Conservation (phyloP, 805 yeast genomes). For the Priceomyces fermenticarens region DNA sequence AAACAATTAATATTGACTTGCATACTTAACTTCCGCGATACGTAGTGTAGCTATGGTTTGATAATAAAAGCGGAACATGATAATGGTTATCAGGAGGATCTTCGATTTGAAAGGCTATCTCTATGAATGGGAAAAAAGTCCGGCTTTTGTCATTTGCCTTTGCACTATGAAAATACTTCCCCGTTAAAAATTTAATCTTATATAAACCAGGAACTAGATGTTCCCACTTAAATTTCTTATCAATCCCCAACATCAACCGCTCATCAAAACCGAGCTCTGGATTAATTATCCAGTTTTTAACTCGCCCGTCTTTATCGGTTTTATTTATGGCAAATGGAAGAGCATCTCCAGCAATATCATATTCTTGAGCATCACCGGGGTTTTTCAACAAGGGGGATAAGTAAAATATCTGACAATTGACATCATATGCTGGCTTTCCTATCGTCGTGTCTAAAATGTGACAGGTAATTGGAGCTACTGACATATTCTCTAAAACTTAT, state of each 20-base stretch:
- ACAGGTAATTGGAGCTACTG: conserved; percentile 70
- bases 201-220: conserved; percentile 60
- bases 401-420: conserved; percentile 60
- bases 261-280: conserved; percentile 22
- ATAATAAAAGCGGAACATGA: conserved; percentile 81
- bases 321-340: conserved; percentile 61
- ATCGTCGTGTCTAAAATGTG: conserved; percentile 82
- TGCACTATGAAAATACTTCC: conserved; percentile 51
- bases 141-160: conserved; percentile 24
- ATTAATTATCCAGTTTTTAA: conserved; percentile 60
- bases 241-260: conserved; percentile 27
- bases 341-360: conserved; percentile 17
- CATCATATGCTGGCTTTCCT: conserved; percentile 80
- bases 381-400: conserved; percentile 22
- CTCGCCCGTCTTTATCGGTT: conserved; percentile 82
- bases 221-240: conserved; percentile 35
- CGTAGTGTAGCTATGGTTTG: conserved; percentile 86
- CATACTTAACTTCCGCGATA: conserved; percentile 69
- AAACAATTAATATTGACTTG: background rate
- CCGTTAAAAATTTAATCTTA: conserved; percentile 74
- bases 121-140: conserved; percentile 87
- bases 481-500: conserved; percentile 11
- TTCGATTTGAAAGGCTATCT: conserved; percentile 66
- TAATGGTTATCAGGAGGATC: conserved; percentile 75
- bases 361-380: conserved; percentile 24